Base-by-base conservation (phyloP, 345 rosid genomes). In the Gossypium bickii region DNA sequence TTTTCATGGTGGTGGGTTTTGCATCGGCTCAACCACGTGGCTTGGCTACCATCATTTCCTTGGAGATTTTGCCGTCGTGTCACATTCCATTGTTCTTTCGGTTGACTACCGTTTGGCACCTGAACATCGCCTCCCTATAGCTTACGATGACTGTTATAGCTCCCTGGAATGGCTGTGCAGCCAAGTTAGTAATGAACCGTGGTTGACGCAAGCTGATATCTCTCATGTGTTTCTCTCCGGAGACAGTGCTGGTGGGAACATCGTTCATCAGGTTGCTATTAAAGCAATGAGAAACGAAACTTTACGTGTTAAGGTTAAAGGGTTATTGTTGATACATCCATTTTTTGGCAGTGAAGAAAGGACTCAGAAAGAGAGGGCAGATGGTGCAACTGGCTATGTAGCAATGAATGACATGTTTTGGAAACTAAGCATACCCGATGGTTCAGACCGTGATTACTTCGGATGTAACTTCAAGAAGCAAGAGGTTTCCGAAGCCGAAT, bases 1-100 rank as follows among this genome's bases (percentile, higher is more conserved):
- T 59, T 90, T 85, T 47, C 94, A 90, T 20, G 94, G 94, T 22
- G 94, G 92, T 24, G 90, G 89, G 2, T 88, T 90, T 65, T 88
- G 87, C 82, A 78, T 86, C 64, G 87, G 90, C 68, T 88, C 88
- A 13, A 88, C 89, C 61, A 80, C 86, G 0, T 88, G 90, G 92
- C 64, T 79, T 12, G 94, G 92, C 15, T 90, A 85, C 87, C 92
- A 86, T 62, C 84, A 80, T 49, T 90, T 88, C 79, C 87, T 90
- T 12, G 90, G 89, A n/a, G 88, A 84, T 71, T 76, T 90, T 44
- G 78, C 83, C 15, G 84, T 75, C 4, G 77, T 29, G 15, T 82
- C 85, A 12, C 77, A 65, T 20, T 74, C 82, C 71, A 74, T 84
- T 71, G 78, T 90, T 38, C 67, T 86, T 71, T 85, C 92, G 0